A percentile compares a stretch with the other conserved stretches of the same genome.
Evolutionary conservation across 768 basidiomycete genomes (phyloP).

Genomic region (Macrolepiota dolichaula): DNA sequence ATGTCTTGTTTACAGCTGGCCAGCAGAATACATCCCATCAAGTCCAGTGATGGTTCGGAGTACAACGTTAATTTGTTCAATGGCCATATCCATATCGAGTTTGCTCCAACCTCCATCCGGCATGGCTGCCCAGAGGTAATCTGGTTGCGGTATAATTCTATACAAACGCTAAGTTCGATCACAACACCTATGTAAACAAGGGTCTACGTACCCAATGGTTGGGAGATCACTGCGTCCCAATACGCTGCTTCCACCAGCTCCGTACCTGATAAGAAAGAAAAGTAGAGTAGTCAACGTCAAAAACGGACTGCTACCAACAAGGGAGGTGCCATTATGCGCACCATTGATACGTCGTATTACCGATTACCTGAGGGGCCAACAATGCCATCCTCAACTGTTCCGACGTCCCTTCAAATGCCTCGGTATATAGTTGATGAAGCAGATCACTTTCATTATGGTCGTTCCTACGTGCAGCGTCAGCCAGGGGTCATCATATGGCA

Average conservation of each 20-base stretch:
- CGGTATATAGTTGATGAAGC: conserved; percentile 22
- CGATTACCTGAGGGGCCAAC: conserved; percentile 23
- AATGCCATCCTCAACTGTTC: conserved; percentile 25
- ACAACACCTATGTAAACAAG: neutral
- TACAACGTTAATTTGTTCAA: conserved; percentile 27
- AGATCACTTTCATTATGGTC: conserved; percentile 18
- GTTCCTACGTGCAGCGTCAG: conserved; percentile 16
- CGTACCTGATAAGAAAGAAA: conserved; percentile 18
- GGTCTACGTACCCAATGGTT: conserved; percentile 22
- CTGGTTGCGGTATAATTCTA: conserved; percentile 29
- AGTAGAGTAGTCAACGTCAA: too few species aligned
- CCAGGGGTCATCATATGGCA: neutral
- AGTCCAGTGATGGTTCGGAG: conserved; percentile 20
- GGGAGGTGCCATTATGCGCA: neutral
- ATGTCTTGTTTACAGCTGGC: conserved; percentile 2
- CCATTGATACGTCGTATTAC: conserved; percentile 19
- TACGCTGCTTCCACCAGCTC: conserved; percentile 26
- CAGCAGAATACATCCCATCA: conserved; percentile 19
- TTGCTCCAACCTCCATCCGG: conserved; percentile 28
- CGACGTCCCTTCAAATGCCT: conserved; percentile 24
- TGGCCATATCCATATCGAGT: conserved; percentile 20
- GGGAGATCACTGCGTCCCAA: conserved; percentile 24
- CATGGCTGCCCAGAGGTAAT: conserved; percentile 28
- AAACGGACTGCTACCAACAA: neutral
- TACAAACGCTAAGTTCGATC: neutral